Percentiles rank a stretch among this genome's conserved stretches.
These are phyloP conservation scores for Spathaspora girioi DNA, from an alignment of 805 yeast genomes.

Conservation along the genomic window DNA sequence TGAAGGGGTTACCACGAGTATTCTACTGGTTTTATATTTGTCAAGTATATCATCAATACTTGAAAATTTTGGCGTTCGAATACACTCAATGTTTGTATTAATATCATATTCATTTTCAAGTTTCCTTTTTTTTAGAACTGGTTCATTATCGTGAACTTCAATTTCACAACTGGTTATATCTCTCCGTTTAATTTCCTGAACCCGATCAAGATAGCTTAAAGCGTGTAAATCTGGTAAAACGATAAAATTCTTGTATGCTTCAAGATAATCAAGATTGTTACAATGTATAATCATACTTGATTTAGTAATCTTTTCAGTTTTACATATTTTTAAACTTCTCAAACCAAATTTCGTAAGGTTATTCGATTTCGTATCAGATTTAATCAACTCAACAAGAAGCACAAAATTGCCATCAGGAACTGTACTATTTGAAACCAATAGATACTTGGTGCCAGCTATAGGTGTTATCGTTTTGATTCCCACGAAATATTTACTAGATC, in stretches of 20 bases:
- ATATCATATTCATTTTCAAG: neutral
- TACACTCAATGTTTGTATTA: neutral
- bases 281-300: neutral
- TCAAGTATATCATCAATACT: neutral
- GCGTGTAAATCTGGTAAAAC: neutral
- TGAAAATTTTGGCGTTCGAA: neutral
- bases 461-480: constrained; percentile 9
- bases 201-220: neutral
- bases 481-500: constrained; percentile 29
- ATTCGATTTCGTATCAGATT: neutral
- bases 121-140: neutral
- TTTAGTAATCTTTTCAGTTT: neutral
- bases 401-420: constrained; percentile 14
- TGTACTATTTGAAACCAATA: constrained; percentile 14
- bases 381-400: constrained; percentile 25
- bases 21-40: neutral
- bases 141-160: neutral
- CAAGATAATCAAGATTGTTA: constrained; percentile 1
- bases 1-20: neutral
- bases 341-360: constrained; percentile 1
- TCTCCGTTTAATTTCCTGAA: neutral
- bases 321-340: neutral
- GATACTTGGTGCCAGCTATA: neutral
- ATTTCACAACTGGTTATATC: neutral
- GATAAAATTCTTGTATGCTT: constrained; percentile 7